Conservation (phyloP, 371 early-diverging fungal species). For the Syncephalastrum contaminatum region DNA sequence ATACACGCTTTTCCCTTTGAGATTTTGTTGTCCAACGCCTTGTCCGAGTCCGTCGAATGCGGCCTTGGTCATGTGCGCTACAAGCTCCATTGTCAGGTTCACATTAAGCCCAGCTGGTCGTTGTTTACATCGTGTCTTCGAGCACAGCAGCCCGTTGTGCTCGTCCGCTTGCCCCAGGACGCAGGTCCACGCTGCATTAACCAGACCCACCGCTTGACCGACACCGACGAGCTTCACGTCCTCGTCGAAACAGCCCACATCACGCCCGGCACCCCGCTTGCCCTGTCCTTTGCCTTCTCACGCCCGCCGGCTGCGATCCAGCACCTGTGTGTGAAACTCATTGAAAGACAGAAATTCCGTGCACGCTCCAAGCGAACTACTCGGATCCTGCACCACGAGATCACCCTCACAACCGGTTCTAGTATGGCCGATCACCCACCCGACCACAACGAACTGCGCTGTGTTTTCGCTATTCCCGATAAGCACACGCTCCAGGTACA, state of each 20-base stretch:
- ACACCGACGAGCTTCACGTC: constrained; percentile 19
- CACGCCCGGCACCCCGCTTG: constrained; percentile 28
- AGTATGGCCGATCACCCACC: constrained; percentile 4
- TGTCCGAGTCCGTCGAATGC: constrained; percentile 47
- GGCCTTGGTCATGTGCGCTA: constrained; percentile 39
- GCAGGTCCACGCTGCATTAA: constrained; percentile 31
- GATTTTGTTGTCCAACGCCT: constrained; percentile 35
- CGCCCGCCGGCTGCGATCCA: constrained; percentile 17
- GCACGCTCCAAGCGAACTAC: constrained; percentile 35
- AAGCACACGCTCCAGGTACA: constrained; percentile 31
- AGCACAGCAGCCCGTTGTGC: constrained; percentile 19
- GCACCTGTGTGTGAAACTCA: constrained; percentile 28
- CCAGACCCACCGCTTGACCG: constrained; percentile 27
- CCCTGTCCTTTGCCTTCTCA: constrained; percentile 23
- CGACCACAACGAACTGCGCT: constrained; percentile 15
- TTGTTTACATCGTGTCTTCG: constrained; percentile 9
- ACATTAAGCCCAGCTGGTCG: constrained; percentile 24
- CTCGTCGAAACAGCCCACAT: constrained; percentile 30
- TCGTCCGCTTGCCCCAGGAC: constrained; percentile 26
- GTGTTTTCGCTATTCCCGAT: constrained; percentile 30
- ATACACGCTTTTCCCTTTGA: constrained; percentile 41
- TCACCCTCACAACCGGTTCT: constrained; percentile 19
- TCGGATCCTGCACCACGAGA: constrained; percentile 38
- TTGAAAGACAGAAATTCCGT: constrained; percentile 40
- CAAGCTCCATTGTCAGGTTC: constrained; percentile 33